These are phyloP conservation scores for Thielaviopsis ethacetica DNA, from an alignment of 2,329 filamentous ascomycete species.

Conservation along the genomic window DNA sequence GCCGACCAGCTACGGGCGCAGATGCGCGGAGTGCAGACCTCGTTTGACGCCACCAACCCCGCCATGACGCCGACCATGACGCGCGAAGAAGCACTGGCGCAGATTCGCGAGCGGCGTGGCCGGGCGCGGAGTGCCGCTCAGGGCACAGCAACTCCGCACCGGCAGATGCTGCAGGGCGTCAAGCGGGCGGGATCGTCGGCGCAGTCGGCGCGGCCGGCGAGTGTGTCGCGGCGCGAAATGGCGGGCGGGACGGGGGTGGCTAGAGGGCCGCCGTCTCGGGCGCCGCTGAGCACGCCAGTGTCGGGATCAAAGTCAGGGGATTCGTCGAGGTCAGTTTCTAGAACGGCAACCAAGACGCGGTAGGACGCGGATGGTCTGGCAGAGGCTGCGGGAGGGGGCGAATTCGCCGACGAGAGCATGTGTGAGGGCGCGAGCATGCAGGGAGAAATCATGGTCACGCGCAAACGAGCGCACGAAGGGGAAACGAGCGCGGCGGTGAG, in stretches of 20 bases:
- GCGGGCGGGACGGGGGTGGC: neutral
- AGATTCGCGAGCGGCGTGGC: conserved; percentile 57
- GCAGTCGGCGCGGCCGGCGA: neutral
- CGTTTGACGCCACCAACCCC: conserved; percentile 39
- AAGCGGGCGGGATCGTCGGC: conserved; percentile 2
- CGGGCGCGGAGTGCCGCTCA: conserved; percentile 53
- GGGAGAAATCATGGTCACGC: neutral
- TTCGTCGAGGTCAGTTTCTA: neutral
- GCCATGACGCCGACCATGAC: conserved; percentile 50
- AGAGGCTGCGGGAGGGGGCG: no score
- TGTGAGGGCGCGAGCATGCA: no score
- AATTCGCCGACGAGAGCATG: no score
- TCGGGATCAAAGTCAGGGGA: neutral
- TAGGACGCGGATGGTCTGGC: conserved; percentile 1
- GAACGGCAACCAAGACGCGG: conserved; percentile 3
- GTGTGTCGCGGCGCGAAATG: neutral
- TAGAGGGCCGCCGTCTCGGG: conserved; percentile 4
- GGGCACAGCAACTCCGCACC: conserved; percentile 28
- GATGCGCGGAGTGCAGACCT: conserved; percentile 15
- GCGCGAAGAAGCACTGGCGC: conserved; percentile 57
- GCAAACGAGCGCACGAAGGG: neutral
- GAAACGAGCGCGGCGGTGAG: neutral
- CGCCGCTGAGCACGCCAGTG: neutral
- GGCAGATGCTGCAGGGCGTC: conserved; percentile 15
- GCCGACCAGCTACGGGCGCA: conserved; percentile 1